phyloP scores from a whole-genome alignment of 2,329 filamentous ascomycete genomes.

The Penicillium sp. region DNA sequence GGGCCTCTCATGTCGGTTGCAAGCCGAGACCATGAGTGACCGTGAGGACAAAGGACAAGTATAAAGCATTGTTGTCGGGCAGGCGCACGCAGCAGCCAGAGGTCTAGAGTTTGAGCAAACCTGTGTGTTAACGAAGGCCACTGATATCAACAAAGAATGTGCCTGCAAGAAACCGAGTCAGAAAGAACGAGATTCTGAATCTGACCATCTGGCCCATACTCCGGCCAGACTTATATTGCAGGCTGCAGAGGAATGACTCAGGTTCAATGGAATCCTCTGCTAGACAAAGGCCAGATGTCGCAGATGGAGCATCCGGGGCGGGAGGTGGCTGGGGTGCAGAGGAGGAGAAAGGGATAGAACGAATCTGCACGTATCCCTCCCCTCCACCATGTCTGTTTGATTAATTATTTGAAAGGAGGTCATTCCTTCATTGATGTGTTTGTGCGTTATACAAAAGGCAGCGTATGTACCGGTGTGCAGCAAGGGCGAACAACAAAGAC shows the following conservation, averaged over 20 bases:
- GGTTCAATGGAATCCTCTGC: slow-evolving; percentile 1
- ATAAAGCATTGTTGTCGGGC: slow-evolving; percentile 1
- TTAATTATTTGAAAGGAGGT: not conserved
- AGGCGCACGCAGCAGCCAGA: not conserved
- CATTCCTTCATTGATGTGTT: not conserved
- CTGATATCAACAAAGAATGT: slow-evolving; percentile 7
- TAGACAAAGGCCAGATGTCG: slow-evolving; percentile 5
- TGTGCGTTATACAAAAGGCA: not conserved
- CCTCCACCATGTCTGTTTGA: not conserved
- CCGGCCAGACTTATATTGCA: slow-evolving; percentile 14
- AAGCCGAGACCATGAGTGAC: not conserved
- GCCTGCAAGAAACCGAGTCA: not conserved
- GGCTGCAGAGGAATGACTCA: not conserved
- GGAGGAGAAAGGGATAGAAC: not conserved
- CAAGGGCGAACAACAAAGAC: slow-evolving; percentile 12
- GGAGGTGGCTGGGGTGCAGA: slow-evolving; percentile 2
- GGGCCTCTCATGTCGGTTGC: not conserved
- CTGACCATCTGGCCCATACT: not conserved
- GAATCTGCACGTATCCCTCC: not conserved
- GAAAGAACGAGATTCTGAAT: slow-evolving; percentile 18
- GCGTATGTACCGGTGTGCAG: not conserved
- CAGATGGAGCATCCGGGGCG: not conserved
- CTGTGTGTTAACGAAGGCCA: not conserved
- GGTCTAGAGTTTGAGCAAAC: not conserved
- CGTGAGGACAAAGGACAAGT: not conserved